phyloP scores from a whole-genome alignment of 2,329 filamentous ascomycete species.

The Camillea tinctor region DNA sequence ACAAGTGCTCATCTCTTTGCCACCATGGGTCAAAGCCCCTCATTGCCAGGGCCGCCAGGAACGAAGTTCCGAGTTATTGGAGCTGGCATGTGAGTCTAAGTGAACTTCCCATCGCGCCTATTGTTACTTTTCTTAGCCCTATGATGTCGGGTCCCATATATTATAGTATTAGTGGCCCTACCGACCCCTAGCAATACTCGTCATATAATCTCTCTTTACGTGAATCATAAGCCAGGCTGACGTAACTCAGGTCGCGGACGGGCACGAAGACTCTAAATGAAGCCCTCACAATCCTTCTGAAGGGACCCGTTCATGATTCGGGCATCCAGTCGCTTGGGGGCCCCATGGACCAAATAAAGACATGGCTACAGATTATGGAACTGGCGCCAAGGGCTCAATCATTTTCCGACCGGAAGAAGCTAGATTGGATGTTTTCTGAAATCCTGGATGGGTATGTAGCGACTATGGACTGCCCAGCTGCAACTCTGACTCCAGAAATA shows the following conservation, averaged over 20 bases:
- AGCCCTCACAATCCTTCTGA: slow-evolving; percentile 35
- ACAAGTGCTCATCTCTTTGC: neutral
- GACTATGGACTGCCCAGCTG: slow-evolving; percentile 43
- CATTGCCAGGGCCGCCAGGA: slow-evolving; percentile 32
- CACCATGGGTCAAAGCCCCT: slow-evolving; percentile 33
- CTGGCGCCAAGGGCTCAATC: slow-evolving; percentile 29
- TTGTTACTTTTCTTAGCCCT: neutral
- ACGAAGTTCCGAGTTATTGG: slow-evolving; percentile 37
- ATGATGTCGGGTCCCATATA: neutral
- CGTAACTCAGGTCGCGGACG: slow-evolving; percentile 33
- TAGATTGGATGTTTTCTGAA: slow-evolving; percentile 36
- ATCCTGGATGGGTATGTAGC: slow-evolving; percentile 37
- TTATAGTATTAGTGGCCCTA: neutral
- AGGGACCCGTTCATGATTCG: slow-evolving; percentile 36
- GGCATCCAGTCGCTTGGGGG: slow-evolving; percentile 37
- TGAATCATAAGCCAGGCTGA: slow-evolving; percentile 5
- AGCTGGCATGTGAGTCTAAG: slow-evolving; percentile 34
- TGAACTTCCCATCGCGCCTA: slow-evolving; percentile 3
- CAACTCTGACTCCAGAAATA: slow-evolving; percentile 43
- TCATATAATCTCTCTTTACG: neutral
- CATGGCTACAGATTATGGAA: slow-evolving; percentile 36
- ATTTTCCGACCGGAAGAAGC: slow-evolving; percentile 33
- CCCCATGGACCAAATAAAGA: slow-evolving; percentile 33
- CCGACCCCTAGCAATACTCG: neutral
- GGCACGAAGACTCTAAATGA: slow-evolving; percentile 39